These are phyloP conservation scores for Arthroderma uncinatum DNA, from an alignment of 2,329 filamentous ascomycete genomes.

Conservation along the genomic window DNA sequence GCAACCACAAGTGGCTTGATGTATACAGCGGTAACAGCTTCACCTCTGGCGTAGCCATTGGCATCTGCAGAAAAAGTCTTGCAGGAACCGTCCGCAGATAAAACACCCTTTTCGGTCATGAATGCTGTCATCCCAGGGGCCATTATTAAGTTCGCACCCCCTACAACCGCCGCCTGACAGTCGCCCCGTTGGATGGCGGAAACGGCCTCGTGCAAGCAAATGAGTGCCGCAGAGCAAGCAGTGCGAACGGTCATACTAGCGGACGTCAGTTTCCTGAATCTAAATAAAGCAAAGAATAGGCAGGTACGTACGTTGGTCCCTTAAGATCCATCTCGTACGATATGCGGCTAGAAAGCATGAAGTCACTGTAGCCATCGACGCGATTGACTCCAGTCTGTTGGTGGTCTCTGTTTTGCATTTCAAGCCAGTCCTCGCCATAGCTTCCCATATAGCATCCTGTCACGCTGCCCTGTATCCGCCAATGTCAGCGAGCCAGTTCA, in stretches of 20 bases:
- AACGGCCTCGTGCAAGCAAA: conserved; percentile 5
- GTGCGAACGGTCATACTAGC: conserved; percentile 11
- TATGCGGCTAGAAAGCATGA: conserved; percentile 14
- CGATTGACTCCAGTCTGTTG: conserved; percentile 5
- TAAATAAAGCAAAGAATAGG: too few species aligned
- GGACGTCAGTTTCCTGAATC: too few species aligned
- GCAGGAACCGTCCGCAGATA: conserved; percentile 26
- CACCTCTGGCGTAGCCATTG: conserved; percentile 28
- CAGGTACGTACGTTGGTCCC: conserved; percentile 17
- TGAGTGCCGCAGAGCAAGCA: conserved; percentile 8
- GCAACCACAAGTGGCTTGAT: conserved; percentile 24
- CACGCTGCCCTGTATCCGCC: too few species aligned
- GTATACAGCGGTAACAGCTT: conserved; percentile 25
- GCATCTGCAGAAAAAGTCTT: conserved; percentile 25
- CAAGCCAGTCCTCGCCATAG: conserved; percentile 20
- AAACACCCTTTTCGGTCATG: conserved; percentile 28
- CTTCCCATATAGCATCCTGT: conserved; percentile 25
- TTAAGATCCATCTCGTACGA: conserved; percentile 19
- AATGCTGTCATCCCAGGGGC: neutral
- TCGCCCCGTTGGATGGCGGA: conserved; percentile 5
- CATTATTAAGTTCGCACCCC: neutral
- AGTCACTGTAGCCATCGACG: conserved; percentile 9
- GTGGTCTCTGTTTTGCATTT: conserved; percentile 11
- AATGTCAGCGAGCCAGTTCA: too few species aligned
- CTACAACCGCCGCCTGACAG: conserved; percentile 10